Evolutionary conservation across 352 stramenopile genomes (phyloP), one percentile per base, ranked within the genome.

Genomic region (Phytophthora brassicae): DNA sequence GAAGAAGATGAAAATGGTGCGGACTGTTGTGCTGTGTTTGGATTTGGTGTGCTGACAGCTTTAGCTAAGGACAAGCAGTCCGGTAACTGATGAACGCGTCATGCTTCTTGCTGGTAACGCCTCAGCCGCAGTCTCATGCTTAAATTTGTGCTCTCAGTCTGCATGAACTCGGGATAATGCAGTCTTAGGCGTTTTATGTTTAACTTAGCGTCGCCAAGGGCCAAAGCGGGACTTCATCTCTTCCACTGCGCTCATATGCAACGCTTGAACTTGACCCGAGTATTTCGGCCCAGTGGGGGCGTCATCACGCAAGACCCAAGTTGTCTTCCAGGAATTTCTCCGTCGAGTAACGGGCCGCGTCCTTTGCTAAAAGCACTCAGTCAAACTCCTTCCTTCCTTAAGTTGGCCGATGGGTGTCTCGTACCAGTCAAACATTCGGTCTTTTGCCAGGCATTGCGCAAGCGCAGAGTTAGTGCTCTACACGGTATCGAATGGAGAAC

Each of bases 231-330:
- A 17, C 48, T 65, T 3, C 35, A 56, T 60, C 41, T 56, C 45
- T 64, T 68, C 26, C 50, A 31, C 52, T 29, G 28, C 23, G n/a
- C 4, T 28, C 17, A 54, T 68, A 64, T 68, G 57, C 57, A 68
- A 72, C 64, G 45, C 36, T 64, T 64, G 51, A 72, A 68, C 35
- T 68, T n/a, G n/a, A n/a, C n/a, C n/a, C n/a, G n/a, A n/a, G 26
- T 9, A 20, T 22, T 31, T 24, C n/a, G 24, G 47, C 44, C 51
- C 44, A 57, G 36, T 39, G 46, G 24, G n/a, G n/a, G 19, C 17
- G 33, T 46, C 39, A 36, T n/a, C 38, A 56, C 56, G 56, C 57
- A 56, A 19, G 46, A 70, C 60, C 43, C 38, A 23, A 24, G 47
- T 51, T 59, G 39, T 47, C 39, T 65, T 72, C 41, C 31, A 29